These are phyloP conservation scores for Geranium incanum DNA, from an alignment of 441 rosid species.

Conservation along the genomic window DNA sequence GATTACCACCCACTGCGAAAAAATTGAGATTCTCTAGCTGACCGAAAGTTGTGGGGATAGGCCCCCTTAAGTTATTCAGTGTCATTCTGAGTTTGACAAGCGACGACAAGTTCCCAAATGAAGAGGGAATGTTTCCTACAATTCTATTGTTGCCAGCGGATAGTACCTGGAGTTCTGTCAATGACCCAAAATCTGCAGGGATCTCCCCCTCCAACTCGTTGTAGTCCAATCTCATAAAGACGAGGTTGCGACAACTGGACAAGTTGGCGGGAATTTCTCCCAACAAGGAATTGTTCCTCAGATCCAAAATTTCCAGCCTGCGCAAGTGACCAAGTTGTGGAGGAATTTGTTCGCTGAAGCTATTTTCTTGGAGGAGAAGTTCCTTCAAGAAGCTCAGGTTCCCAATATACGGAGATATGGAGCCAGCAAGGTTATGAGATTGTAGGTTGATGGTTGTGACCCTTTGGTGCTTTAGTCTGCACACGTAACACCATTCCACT, in stretches of 20 bases:
- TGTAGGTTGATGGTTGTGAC: background rate
- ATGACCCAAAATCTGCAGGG: background rate
- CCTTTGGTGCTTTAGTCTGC: constrained; percentile 11
- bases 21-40: background rate
- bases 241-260: background rate
- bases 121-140: constrained; percentile 16
- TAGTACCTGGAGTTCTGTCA: background rate
- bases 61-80: background rate
- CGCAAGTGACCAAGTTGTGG: background rate
- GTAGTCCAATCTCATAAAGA: rapidly evolving
- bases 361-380: background rate
- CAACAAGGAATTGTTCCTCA: background rate
- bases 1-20: background rate
- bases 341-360: background rate
- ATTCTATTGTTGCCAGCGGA: background rate
- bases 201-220: constrained; percentile 16
- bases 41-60: constrained; percentile 15
- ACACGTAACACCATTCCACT: constrained; percentile 15
- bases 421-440: background rate
- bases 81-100: rapidly evolving
- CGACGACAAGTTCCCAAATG: constrained; percentile 20
- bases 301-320: background rate
- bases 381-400: background rate
- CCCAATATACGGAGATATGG: background rate
- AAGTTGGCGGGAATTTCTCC: background rate